Percentiles rank a stretch among this genome's conserved stretches.
phyloP scores from a whole-genome alignment of 331 rosid species.

The Erythrophleum ivorense region DNA sequence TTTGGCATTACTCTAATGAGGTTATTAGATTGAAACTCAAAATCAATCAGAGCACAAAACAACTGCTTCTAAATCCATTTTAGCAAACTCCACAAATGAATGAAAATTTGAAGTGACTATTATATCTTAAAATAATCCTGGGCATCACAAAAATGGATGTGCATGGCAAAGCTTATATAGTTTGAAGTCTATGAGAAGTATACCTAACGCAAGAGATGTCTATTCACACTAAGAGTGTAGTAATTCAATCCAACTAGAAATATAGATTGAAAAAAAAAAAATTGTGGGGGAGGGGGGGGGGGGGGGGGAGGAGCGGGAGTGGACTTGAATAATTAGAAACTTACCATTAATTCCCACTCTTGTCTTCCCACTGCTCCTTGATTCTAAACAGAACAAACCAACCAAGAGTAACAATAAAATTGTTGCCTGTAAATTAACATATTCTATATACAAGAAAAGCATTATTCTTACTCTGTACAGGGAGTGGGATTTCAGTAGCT shows the following conservation, averaged over 20 bases:
- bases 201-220: neutral
- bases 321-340: slow-evolving; percentile 34
- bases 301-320: neutral
- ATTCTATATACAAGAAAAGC: neutral
- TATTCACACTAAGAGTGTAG: neutral
- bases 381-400: slow-evolving; percentile 53
- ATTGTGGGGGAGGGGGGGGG: no score
- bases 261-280: slow-evolving; percentile 6
- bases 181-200: neutral
- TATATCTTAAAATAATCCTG: neutral
- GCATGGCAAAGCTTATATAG: slow-evolving; percentile 16
- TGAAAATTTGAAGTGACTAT: neutral
- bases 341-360: slow-evolving; percentile 92
- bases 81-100: neutral
- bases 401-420: slow-evolving; percentile 39
- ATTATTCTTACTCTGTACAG: slow-evolving; percentile 63
- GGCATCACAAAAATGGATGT: neutral
- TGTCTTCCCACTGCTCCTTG: slow-evolving; percentile 69
- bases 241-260: neutral
- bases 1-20: neutral
- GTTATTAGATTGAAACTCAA: neutral
- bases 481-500: slow-evolving; percentile 89
- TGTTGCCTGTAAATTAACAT: slow-evolving; percentile 1
- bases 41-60: neutral
- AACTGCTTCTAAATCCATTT: neutral